Conservation (phyloP, 2,329 filamentous ascomycete genomes). For the Cryphonectria japonica region DNA sequence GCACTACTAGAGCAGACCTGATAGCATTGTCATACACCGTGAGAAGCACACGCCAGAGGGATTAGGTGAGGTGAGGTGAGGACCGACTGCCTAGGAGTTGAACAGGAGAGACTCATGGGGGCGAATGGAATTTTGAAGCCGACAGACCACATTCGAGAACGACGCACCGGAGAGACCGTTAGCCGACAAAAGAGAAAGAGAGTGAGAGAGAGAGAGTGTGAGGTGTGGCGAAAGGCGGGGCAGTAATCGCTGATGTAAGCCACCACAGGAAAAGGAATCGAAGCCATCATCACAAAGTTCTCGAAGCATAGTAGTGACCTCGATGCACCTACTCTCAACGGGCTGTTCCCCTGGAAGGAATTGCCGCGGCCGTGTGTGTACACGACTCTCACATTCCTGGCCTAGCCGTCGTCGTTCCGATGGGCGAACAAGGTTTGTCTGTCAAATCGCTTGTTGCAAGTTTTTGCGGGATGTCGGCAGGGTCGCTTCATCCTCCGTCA, state of each 20-base stretch:
- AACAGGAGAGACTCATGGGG: not conserved
- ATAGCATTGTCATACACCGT: constrained; percentile 3
- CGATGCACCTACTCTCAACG: not conserved
- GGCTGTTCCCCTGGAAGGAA: not conserved
- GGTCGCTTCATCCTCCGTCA: constrained; percentile 26
- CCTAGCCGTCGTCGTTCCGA: not conserved
- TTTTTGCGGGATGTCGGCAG: constrained; percentile 5
- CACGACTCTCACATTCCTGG: not conserved
- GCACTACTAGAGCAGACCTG: too few species aligned
- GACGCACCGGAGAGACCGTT: not conserved
- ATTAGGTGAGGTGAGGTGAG: not conserved
- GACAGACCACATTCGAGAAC: not conserved
- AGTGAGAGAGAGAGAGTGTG: too few species aligned
- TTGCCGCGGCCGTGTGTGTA: constrained; percentile 14
- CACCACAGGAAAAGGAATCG: not conserved
- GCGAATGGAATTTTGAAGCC: not conserved
- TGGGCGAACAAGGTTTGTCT: not conserved
- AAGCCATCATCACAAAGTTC: not conserved
- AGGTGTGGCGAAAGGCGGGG: not conserved
- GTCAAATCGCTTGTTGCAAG: not conserved
- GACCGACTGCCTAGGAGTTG: not conserved
- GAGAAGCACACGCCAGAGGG: not conserved
- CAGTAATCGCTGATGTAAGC: not conserved
- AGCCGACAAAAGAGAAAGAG: not conserved
- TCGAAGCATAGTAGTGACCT: not conserved